phyloP scores from a whole-genome alignment of 805 yeast species.

The Ogataea corticis region DNA sequence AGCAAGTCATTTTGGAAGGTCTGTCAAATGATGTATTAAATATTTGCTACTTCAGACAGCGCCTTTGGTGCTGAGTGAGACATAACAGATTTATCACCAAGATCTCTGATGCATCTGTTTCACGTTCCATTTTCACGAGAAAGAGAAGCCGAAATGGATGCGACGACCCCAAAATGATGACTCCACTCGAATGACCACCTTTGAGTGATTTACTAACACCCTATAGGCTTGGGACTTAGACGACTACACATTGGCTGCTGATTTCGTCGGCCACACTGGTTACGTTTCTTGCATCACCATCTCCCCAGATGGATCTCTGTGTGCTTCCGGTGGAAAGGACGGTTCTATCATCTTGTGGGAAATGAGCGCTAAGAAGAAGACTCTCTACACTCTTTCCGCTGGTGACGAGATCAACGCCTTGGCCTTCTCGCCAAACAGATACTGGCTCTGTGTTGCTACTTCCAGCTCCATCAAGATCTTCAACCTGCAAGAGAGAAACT shows the following conservation, averaged over 20 bases:
- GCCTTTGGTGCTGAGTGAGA: conserved; percentile 80
- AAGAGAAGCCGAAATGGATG: neutral
- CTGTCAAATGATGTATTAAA: conserved; percentile 65
- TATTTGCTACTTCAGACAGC: conserved; percentile 99
- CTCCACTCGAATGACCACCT: neutral
- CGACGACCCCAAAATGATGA: neutral
- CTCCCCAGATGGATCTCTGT: conserved; percentile 99
- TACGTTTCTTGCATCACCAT: conserved; percentile 95
- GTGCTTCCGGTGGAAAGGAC: conserved; percentile 99
- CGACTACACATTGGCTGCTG: conserved; percentile 78
- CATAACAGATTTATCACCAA: conserved; percentile 86
- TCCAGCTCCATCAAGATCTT: conserved; percentile 96
- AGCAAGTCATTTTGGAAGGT: conserved; percentile 16
- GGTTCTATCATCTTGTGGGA: conserved; percentile 99
- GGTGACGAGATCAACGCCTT: conserved; percentile 97
- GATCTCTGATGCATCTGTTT: conserved; percentile 79
- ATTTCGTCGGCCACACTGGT: conserved; percentile 99
- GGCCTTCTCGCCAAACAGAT: conserved; percentile 99
- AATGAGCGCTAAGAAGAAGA: conserved; percentile 70
- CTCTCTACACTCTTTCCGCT: conserved; percentile 91
- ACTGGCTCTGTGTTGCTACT: conserved; percentile 99
- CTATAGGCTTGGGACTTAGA: conserved; percentile 89
- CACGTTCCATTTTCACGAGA: neutral
- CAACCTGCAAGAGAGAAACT: conserved; percentile 92
- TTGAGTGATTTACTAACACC: conserved; percentile 19